These are phyloP conservation scores for Cyclanthera cordifolia DNA, from an alignment of 306 rosid species.

Conservation along the genomic window DNA sequence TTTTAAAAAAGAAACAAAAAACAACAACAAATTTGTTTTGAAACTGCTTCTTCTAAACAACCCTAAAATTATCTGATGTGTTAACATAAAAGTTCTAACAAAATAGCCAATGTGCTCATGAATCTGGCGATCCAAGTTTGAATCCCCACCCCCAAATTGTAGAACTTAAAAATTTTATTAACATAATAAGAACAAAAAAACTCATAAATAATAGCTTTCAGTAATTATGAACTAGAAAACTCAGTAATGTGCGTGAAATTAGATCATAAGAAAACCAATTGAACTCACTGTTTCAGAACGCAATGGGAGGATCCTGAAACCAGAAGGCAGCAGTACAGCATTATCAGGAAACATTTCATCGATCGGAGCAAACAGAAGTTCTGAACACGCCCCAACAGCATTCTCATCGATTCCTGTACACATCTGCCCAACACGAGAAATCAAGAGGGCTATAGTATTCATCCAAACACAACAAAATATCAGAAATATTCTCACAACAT, in stretches of 20 bases:
- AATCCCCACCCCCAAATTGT: too few relatives aligned
- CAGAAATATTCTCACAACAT: neutral
- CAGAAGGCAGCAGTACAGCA: constrained; percentile 88
- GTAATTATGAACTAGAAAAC: neutral
- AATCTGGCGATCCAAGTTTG: too few relatives aligned
- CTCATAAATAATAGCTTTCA: neutral
- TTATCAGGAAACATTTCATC: constrained; percentile 81
- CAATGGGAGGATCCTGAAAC: constrained; percentile 82
- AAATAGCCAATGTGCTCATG: too few relatives aligned
- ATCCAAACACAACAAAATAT: neutral
- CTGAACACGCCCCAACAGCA: constrained; percentile 73
- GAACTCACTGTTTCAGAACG: constrained; percentile 82
- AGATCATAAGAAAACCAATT: constrained; percentile 1
- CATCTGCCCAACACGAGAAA: constrained; percentile 31
- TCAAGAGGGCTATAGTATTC: neutral
- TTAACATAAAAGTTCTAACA: neutral
- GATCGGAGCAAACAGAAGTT: constrained; percentile 77
- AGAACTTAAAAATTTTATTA: neutral
- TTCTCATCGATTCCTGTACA: constrained; percentile 70
- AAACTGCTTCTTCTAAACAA: neutral
- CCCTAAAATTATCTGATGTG: neutral
- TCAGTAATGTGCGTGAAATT: neutral
- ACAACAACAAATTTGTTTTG: too few relatives aligned
- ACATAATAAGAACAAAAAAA: too few relatives aligned
- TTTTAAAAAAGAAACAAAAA: too few relatives aligned